Percentiles rank a stretch among this genome's conserved stretches.
Evolutionary conservation across 2,329 filamentous ascomycete genomes (phyloP).

Genomic region (Colletotrichum lupini): DNA sequence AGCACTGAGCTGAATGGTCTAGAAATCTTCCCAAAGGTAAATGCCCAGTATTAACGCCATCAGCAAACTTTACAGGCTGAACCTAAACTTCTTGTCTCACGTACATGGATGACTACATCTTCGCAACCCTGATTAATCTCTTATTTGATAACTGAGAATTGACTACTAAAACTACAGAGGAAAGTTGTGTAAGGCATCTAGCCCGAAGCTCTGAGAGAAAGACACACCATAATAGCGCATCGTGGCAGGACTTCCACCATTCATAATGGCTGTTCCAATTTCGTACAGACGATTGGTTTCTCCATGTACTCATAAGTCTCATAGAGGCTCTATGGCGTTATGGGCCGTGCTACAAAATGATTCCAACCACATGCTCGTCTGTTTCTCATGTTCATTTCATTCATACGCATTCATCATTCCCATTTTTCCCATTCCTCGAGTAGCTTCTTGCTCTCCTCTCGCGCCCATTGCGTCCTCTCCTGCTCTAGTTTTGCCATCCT

Average conservation of each 20-base stretch:
- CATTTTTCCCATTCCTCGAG: conserved; percentile 67
- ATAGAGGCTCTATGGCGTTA: conserved; percentile 2
- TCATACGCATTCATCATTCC: conserved; percentile 55
- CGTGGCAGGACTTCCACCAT: neutral
- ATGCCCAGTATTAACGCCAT: neutral
- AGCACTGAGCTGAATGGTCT: neutral
- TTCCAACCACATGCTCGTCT: conserved; percentile 10
- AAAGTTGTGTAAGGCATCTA: too few species aligned
- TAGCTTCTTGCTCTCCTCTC: conserved; percentile 58
- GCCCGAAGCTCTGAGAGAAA: neutral
- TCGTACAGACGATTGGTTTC: conserved; percentile 21
- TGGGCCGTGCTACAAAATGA: conserved; percentile 25
- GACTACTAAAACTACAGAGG: neutral
- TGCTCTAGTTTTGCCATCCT: conserved; percentile 58
- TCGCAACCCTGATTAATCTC: neutral
- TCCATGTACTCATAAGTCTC: conserved; percentile 8
- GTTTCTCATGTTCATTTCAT: conserved; percentile 34
- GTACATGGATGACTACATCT: neutral
- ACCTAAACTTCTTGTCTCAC: neutral
- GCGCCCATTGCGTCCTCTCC: conserved; percentile 49
- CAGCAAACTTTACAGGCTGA: neutral
- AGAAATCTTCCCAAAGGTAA: neutral
- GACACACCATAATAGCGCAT: neutral
- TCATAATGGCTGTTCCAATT: conserved; percentile 4
- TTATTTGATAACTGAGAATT: neutral